Conservation (phyloP, 768 basidiomycete species). For the Trichaptum fuscoviolaceum region DNA sequence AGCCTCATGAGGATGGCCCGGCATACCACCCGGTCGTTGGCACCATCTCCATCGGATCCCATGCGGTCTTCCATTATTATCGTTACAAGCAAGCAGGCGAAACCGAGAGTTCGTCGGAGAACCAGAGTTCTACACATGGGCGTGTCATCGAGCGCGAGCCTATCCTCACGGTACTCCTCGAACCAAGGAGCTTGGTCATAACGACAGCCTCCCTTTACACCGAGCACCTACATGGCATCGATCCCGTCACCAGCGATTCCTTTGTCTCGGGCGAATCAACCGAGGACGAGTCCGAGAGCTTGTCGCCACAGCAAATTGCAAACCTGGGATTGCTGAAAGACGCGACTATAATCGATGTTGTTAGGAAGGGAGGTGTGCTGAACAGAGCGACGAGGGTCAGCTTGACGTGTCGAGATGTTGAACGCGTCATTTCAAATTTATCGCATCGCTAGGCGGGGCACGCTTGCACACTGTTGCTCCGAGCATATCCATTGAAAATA, state of each 20-base stretch:
- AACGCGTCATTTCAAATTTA: slow-evolving; percentile 39
- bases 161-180: slow-evolving; percentile 67
- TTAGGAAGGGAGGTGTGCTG: slow-evolving; percentile 48
- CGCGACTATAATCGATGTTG: slow-evolving; percentile 29
- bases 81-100: slow-evolving; percentile 38
- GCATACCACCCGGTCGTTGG: slow-evolving; percentile 84
- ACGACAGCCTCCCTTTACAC: slow-evolving; percentile 66
- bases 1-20: slow-evolving; percentile 94
- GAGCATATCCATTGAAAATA: background rate
- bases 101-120: slow-evolving; percentile 8
- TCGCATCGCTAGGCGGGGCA: slow-evolving; percentile 1
- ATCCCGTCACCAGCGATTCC: slow-evolving; percentile 47
- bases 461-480: background rate
- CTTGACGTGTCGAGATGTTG: slow-evolving; percentile 81
- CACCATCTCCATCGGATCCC: slow-evolving; percentile 85
- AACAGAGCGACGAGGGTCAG: slow-evolving; percentile 64
- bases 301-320: slow-evolving; percentile 32
- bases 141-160: slow-evolving; percentile 60
- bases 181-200: slow-evolving; percentile 82
- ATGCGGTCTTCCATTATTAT: slow-evolving; percentile 81
- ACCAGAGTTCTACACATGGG: slow-evolving; percentile 25
- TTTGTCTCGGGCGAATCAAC: slow-evolving; percentile 22
- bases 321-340: slow-evolving; percentile 54
- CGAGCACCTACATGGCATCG: slow-evolving; percentile 78
- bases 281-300: slow-evolving; percentile 18